A percentile compares a stretch with the other conserved stretches of the same genome.
phyloP scores from a whole-genome alignment of 805 yeast species.

The Saccharomycopsis sp. region DNA sequence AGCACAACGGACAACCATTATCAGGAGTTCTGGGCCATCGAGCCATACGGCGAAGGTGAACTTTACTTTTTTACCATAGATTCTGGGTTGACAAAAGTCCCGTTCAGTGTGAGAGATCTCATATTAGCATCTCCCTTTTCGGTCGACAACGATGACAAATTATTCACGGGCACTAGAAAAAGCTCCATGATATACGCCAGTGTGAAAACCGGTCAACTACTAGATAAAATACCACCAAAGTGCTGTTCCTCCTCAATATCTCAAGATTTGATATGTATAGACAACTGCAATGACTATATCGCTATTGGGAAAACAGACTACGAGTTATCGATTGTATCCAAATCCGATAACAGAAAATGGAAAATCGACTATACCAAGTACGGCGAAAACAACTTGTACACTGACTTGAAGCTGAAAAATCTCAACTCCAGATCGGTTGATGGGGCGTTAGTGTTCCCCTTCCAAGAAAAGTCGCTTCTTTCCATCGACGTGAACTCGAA shows the following conservation, averaged over 20 bases:
- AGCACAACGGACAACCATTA: constrained; percentile 17
- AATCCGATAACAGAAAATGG: constrained; percentile 51
- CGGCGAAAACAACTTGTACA: constrained; percentile 82
- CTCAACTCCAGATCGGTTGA: constrained; percentile 49
- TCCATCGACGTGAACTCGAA: constrained; percentile 66
- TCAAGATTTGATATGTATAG: constrained; percentile 7
- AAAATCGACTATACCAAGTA: constrained; percentile 79
- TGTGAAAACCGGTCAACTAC: constrained; percentile 62
- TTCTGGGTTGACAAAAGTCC: constrained; percentile 69
- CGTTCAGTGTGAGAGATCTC: constrained; percentile 68
- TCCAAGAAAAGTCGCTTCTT: constrained; percentile 68
- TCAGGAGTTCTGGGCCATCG: constrained; percentile 70
- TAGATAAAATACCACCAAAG: constrained; percentile 23
- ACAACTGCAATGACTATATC: constrained; percentile 32
- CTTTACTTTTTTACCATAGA: constrained; percentile 71
- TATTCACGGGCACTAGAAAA: constrained; percentile 77
- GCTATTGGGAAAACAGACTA: constrained; percentile 66
- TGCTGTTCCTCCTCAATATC: constrained; percentile 21
- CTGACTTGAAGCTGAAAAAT: constrained; percentile 38
- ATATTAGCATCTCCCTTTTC: constrained; percentile 83
- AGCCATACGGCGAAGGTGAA: constrained; percentile 79
- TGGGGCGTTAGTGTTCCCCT: constrained; percentile 71
- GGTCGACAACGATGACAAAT: constrained; percentile 63
- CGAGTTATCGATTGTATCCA: constrained; percentile 69
- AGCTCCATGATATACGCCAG: constrained; percentile 72